Base-by-base conservation (phyloP, 352 stramenopile genomes). In the Pythium graminicola region DNA sequence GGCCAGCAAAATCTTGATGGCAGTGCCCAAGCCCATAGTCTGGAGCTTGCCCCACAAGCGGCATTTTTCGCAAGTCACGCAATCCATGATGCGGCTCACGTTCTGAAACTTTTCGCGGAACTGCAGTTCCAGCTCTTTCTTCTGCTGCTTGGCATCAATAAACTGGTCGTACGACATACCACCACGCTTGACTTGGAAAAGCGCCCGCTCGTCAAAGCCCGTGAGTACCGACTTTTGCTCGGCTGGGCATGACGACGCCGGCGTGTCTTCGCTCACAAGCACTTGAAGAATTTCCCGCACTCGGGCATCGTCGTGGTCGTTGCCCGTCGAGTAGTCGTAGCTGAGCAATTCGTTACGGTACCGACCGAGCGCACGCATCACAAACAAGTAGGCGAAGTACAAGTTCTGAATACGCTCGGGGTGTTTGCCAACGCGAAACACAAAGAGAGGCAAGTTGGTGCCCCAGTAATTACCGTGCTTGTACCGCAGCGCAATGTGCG, bases 41-140 rank as follows among this genome's bases (percentile, higher is more conserved):
- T 98, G 89, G 48, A 99, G 73, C 72, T 99, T 99, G 14, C 96
- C 96, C 82, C 97, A 98, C 3, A 99, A 73, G 9, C 96, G 96
- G 70, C 97, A 99, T 67, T 98, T 98, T 57, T 99, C 95, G 70
- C 97, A 99, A 44, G 95, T 97, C 28, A 99, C 96, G 68, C 97
- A 99, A 73, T 99, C 95, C 73, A 99, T 95, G 66, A 99, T 98
- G 46, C 82, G 86, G 19, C 76, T 96, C 50, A 99, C 92, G 70
- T 99, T 99, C 55, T 98, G 89, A 72, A 99, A 99, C 51, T 97
- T 97, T 41, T 72, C 69, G 23, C 69, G 76, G 58, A 95, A 93
- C 52, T 92, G 79, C 22, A 68, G 50, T 63, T 86, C 79, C 0
- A 89, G 61, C 40, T 70, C 52, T 28, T 72, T 60, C 62, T 89